Evolutionary conservation across 495 filamentous ascomycete genomes (phyloP).

Genomic region (Hyaloscypha variabilis): DNA sequence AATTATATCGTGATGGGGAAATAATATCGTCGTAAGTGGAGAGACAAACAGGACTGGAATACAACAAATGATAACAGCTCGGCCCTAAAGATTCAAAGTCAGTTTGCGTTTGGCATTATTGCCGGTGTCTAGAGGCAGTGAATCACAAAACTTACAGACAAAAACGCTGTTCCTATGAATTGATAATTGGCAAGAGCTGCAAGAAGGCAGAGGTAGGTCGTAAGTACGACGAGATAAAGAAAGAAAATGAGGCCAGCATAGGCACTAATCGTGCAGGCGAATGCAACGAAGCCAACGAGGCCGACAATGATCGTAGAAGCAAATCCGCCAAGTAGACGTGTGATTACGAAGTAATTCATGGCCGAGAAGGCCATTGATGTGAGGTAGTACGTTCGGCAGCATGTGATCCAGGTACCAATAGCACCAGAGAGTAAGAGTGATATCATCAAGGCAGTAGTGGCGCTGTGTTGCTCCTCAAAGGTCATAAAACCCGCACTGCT

Average conservation of each 20-base stretch:
- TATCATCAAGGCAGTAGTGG: slow-evolving; percentile 59
- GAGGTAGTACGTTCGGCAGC: slow-evolving; percentile 61
- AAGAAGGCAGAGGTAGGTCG: slow-evolving; percentile 50
- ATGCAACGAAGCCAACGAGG: slow-evolving; percentile 51
- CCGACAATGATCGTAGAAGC: slow-evolving; percentile 52
- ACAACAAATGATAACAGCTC: slow-evolving; percentile 31
- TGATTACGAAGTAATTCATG: slow-evolving; percentile 62
- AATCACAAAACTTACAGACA: slow-evolving; percentile 39
- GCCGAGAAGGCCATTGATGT: slow-evolving; percentile 62
- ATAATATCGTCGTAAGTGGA: slow-evolving; percentile 47
- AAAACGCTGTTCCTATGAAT: slow-evolving; percentile 54
- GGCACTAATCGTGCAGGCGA: slow-evolving; percentile 39
- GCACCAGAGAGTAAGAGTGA: slow-evolving; percentile 57
- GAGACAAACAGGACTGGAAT: slow-evolving; percentile 50
- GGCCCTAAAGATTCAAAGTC: no score
- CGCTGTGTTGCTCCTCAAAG: slow-evolving; percentile 50
- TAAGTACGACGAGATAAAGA: slow-evolving; percentile 49
- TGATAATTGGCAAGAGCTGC: slow-evolving; percentile 61
- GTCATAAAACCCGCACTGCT: slow-evolving; percentile 56
- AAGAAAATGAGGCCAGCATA: slow-evolving; percentile 51
- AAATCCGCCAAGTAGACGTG: slow-evolving; percentile 57
- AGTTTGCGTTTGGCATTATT: no score
- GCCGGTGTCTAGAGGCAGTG: no score
- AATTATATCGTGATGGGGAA: slow-evolving; percentile 42
- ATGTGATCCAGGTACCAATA: slow-evolving; percentile 61